Evolutionary conservation across 306 rosid species (phyloP), one percentile per base, ranked within the genome.

Genomic region (Cucurbita moschata): DNA sequence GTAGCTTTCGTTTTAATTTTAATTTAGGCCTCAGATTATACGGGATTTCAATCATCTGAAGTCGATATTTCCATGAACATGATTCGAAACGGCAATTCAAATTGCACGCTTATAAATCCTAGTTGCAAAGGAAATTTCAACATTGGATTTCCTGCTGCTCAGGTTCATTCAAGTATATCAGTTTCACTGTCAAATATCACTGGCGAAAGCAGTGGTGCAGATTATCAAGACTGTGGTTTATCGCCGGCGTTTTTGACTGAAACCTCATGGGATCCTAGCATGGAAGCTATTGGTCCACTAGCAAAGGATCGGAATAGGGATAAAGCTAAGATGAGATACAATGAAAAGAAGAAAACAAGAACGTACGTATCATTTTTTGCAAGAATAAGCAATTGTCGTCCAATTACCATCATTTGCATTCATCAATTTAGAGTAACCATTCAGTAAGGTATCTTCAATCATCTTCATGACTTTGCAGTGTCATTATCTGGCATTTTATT

Each of bases 271-370:
- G 95, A 90, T 63, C 72, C 94, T 52, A 83, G 85, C 37, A 76
- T 87, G 85, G 92, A 86, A 71, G 79, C 78, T 62, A 60, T 81
- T 52, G 74, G 87, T 69, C 92, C 88, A 42, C 86, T 79, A 77
- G 92, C 89, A 69, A 90, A 96, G 87, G 87, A 83, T 64, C 87
- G 85, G 79, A 96, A 96, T 4, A 84, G 98, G 86, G 85, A 81
- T 65, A 89, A 86, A 85, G 98, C 97, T 1, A 86, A 79, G 86
- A 83, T 83, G 86, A 88, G 96, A 89, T 94, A 94, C 79, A 73
- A 81, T 26, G 92, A 90, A 82, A 94, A 94, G 81, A 94, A 86
- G 91, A 94, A 90, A 82, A 90, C 79, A 55, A 79, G 96, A 82
- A 86, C 56, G 96, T 90, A 81, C n/a, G 88, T 80, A 46, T 75